phyloP scores from a whole-genome alignment of 768 basidiomycete species.

The Trametes cingulata region DNA sequence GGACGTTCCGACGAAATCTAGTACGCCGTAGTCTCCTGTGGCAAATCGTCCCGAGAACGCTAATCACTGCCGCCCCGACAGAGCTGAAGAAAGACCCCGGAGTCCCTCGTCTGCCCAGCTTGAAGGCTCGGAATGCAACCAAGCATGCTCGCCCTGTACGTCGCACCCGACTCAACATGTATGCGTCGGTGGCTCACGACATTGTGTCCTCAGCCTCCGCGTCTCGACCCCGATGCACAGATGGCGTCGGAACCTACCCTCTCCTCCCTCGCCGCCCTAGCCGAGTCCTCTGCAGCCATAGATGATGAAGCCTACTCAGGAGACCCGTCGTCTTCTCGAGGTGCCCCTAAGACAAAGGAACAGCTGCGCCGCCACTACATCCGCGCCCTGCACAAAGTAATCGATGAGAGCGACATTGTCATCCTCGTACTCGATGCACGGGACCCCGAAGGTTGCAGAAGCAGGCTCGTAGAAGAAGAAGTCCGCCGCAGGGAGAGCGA shows the following conservation, averaged over 20 bases:
- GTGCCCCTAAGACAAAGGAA: constrained; percentile 56
- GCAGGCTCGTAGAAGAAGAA: constrained; percentile 91
- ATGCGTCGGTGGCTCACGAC: not conserved
- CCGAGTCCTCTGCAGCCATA: constrained; percentile 35
- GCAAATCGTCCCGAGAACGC: not conserved
- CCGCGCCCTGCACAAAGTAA: constrained; percentile 83
- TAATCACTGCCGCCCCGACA: constrained; percentile 29
- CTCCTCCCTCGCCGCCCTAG: constrained; percentile 57
- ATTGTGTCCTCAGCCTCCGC: constrained; percentile 13
- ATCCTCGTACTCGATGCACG: constrained; percentile 90
- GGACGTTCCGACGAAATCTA: constrained; percentile 37
- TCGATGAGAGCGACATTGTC: constrained; percentile 90
- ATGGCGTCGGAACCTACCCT: constrained; percentile 79
- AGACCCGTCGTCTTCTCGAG: constrained; percentile 35
- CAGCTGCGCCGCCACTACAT: constrained; percentile 75
- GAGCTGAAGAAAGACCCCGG: constrained; percentile 91
- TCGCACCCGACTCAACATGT: not conserved
- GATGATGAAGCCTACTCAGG: constrained; percentile 26
- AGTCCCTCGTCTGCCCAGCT: constrained; percentile 76
- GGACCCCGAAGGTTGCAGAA: constrained; percentile 93
- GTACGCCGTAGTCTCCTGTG: not conserved
- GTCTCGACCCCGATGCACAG: constrained; percentile 52
- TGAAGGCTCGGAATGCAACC: constrained; percentile 60
- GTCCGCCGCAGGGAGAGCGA: constrained; percentile 82
- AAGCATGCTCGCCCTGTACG: constrained; percentile 34